phyloP scores from a whole-genome alignment of 352 stramenopile genomes.

The Thraustochytrium sp. region DNA sequence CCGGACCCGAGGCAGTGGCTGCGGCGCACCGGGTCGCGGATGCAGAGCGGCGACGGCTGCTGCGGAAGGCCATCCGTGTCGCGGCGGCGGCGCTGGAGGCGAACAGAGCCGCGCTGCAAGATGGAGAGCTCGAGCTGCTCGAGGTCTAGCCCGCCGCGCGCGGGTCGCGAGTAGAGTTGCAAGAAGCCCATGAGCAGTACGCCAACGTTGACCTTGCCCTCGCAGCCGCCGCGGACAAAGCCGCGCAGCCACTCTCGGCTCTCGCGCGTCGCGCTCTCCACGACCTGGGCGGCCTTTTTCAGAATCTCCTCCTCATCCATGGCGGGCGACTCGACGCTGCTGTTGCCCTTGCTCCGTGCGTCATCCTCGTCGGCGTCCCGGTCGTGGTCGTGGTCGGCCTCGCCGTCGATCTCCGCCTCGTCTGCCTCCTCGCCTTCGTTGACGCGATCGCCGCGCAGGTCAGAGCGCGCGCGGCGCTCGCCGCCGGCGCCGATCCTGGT shows the following conservation, averaged over 20 bases:
- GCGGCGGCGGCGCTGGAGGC: background rate
- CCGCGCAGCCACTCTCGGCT: background rate
- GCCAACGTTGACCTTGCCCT: background rate
- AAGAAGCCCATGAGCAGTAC: conserved; percentile 29
- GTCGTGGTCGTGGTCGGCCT: background rate
- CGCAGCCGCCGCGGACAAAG: background rate
- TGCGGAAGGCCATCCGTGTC: background rate
- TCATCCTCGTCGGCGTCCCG: background rate
- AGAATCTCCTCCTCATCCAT: background rate
- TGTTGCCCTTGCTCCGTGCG: too few relatives aligned
- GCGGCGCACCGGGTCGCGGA: background rate
- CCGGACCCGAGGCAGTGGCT: conserved; percentile 1
- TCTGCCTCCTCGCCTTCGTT: too few relatives aligned
- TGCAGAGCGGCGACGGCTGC: background rate
- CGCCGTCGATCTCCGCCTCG: background rate
- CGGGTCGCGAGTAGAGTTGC: conserved; percentile 26
- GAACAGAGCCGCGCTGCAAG: background rate
- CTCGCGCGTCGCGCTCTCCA: background rate
- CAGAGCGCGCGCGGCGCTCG: background rate
- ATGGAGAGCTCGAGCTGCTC: background rate
- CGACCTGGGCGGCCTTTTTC: conserved; percentile 1
- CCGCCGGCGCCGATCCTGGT: background rate
- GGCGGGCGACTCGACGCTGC: background rate
- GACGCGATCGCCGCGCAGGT: background rate
- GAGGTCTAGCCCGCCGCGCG: conserved; percentile 2